phyloP scores from a whole-genome alignment of 129 eudicot species.

The Flaveria trinervia region DNA sequence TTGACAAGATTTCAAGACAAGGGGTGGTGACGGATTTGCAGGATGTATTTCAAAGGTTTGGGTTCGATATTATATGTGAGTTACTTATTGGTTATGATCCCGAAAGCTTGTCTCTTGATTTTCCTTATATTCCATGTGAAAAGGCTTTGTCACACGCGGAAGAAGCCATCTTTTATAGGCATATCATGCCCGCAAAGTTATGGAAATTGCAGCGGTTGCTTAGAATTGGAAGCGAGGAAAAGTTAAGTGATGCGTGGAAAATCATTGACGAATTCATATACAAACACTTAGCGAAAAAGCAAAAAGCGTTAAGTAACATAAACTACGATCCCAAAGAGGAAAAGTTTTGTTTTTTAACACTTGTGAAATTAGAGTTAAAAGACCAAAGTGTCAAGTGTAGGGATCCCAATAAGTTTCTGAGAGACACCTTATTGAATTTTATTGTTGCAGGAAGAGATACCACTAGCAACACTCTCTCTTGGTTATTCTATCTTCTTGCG shows the following conservation, averaged over 20 bases:
- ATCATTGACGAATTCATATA: not conserved
- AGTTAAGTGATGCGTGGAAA: conserved; percentile 8
- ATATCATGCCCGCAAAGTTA: conserved; percentile 35
- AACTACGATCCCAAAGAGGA: not conserved
- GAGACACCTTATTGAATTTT: conserved; percentile 23
- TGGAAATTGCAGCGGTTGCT: conserved; percentile 15
- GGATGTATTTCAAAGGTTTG: conserved; percentile 49
- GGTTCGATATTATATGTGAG: conserved; percentile 40
- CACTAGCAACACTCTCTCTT: not conserved
- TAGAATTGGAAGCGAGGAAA: not conserved
- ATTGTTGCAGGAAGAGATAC: conserved; percentile 9
- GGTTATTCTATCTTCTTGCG: conserved; percentile 42
- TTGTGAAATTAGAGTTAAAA: not conserved
- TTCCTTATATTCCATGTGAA: conserved; percentile 29
- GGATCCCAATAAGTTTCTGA: not conserved
- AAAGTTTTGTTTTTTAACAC: not conserved
- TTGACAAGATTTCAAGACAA: not conserved
- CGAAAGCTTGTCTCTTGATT: conserved; percentile 25
- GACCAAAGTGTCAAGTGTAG: not conserved
- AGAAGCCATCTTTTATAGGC: conserved; percentile 46
- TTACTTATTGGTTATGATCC: conserved; percentile 41
- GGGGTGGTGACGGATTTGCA: conserved; percentile 46
- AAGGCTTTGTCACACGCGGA: conserved; percentile 24
- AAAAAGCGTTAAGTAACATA: not conserved
- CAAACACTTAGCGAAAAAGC: not conserved